Evolutionary conservation across 1,284 basidiomycete genomes (phyloP).

Genomic region (Bondarzewia mesenterica): DNA sequence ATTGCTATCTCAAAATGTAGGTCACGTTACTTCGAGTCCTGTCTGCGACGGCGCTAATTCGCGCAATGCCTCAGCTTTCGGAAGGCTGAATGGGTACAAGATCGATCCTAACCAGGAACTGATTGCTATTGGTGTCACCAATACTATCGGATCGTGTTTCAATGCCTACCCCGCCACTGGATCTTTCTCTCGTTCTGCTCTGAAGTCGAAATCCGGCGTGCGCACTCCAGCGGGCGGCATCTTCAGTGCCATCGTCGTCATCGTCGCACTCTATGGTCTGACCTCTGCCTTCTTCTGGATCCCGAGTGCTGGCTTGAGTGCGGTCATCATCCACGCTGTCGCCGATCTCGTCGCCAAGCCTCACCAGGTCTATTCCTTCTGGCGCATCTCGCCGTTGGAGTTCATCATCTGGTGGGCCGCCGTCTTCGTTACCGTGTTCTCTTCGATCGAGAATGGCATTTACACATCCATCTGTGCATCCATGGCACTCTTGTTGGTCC

Average conservation of each 20-base stretch:
- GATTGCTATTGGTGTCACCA: slow-evolving; percentile 96
- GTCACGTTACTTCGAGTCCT: slow-evolving; percentile 16
- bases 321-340: slow-evolving; percentile 95
- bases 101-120: slow-evolving; percentile 98
- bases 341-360: slow-evolving; percentile 89
- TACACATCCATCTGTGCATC: slow-evolving; percentile 86
- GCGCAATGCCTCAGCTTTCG: slow-evolving; percentile 63
- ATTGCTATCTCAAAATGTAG: slow-evolving; percentile 90
- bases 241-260: slow-evolving; percentile 80
- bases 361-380: slow-evolving; percentile 83
- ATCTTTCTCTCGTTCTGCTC: slow-evolving; percentile 94
- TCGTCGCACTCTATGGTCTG: slow-evolving; percentile 91
- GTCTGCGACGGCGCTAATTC: not conserved
- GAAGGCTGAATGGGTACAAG: slow-evolving; percentile 93
- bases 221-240: slow-evolving; percentile 91
- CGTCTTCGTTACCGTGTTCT: slow-evolving; percentile 85
- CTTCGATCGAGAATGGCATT: slow-evolving; percentile 89
- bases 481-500: slow-evolving; percentile 77
- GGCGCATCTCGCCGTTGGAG: slow-evolving; percentile 91
- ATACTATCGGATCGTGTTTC: slow-evolving; percentile 80
- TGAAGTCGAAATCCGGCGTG: slow-evolving; percentile 95
- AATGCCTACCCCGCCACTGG: slow-evolving; percentile 95
- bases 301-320: slow-evolving; percentile 72
- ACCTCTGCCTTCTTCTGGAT: slow-evolving; percentile 89
- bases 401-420: slow-evolving; percentile 87